Evolutionary conservation across 805 yeast genomes (phyloP).

Genomic region (Candida verbasci): DNA sequence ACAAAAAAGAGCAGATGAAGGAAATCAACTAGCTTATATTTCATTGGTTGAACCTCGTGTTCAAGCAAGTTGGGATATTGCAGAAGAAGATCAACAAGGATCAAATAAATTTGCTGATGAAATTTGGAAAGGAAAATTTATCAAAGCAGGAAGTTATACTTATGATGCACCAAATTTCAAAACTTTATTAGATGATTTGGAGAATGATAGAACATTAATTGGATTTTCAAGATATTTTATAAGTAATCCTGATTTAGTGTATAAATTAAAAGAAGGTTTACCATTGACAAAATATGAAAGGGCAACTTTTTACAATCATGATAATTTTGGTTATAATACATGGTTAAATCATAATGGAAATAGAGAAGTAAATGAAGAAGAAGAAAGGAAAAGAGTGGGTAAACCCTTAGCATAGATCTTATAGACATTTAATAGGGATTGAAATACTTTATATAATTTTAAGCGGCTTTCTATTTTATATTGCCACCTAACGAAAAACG

Average conservation of each 20-base stretch:
- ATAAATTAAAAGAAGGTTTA: constrained; percentile 34
- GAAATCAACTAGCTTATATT: constrained; percentile 31
- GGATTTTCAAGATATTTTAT: constrained; percentile 35
- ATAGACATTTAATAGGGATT: not conserved
- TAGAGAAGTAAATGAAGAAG: constrained; percentile 9
- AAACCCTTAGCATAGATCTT: constrained; percentile 7
- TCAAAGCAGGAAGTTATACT: constrained; percentile 17
- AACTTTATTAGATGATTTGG: constrained; percentile 11
- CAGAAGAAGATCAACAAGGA: constrained; percentile 16
- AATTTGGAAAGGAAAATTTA: constrained; percentile 25
- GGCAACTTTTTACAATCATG: constrained; percentile 31
- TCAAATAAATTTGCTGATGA: constrained; percentile 18
- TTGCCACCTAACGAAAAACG: too few species aligned
- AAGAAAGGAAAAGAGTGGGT: constrained; percentile 10
- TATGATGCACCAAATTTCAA: constrained; percentile 20
- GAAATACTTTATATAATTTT: too few species aligned
- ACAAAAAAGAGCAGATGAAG: constrained; percentile 25
- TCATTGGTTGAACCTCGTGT: constrained; percentile 37
- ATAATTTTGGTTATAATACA: constrained; percentile 21
- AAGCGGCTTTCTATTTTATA: too few species aligned
- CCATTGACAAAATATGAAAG: constrained; percentile 37
- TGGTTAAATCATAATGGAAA: constrained; percentile 13
- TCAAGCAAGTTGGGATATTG: constrained; percentile 16
- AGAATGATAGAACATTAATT: constrained; percentile 35
- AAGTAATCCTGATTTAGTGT: constrained; percentile 42